Conservation (phyloP, 1,284 basidiomycete genomes). For the Sporisorium graminicola region DNA sequence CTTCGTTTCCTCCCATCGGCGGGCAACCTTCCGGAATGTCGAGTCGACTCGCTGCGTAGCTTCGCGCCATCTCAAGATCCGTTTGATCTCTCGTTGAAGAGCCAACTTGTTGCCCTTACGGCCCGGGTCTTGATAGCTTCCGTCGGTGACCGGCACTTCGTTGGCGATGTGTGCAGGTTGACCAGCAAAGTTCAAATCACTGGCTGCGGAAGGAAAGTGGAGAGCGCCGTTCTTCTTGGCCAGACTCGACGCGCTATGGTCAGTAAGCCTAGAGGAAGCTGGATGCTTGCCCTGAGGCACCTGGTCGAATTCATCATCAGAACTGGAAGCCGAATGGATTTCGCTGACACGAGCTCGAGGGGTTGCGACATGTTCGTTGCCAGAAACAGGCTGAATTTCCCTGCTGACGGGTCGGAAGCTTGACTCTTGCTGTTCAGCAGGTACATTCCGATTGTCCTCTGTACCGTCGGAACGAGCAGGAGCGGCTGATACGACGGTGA, state of each 20-base stretch:
- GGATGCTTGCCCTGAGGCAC: not conserved
- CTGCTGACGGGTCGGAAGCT: not conserved
- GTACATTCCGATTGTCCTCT: not conserved
- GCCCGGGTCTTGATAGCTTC: too few species aligned
- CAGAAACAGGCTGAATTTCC: not conserved
- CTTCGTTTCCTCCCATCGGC: too few species aligned
- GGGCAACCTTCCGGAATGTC: too few species aligned
- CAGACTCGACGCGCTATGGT: too few species aligned
- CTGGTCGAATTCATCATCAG: not conserved
- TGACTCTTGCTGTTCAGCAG: not conserved
- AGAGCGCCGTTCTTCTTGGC: too few species aligned
- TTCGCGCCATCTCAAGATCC: too few species aligned
- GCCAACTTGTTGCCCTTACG: too few species aligned
- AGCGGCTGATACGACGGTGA: conserved; percentile 14
- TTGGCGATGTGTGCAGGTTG: not conserved
- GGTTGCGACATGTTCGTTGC: not conserved
- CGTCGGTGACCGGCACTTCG: not conserved
- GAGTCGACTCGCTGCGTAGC: too few species aligned
- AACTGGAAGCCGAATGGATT: not conserved
- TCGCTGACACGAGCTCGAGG: not conserved
- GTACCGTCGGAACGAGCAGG: not conserved
- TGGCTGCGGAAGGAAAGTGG: too few species aligned
- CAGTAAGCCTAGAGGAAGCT: not conserved
- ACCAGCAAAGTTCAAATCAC: not conserved
- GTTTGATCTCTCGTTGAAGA: too few species aligned